Evolutionary conservation across 345 rosid species (phyloP).

Genomic region (Salix brachista): DNA sequence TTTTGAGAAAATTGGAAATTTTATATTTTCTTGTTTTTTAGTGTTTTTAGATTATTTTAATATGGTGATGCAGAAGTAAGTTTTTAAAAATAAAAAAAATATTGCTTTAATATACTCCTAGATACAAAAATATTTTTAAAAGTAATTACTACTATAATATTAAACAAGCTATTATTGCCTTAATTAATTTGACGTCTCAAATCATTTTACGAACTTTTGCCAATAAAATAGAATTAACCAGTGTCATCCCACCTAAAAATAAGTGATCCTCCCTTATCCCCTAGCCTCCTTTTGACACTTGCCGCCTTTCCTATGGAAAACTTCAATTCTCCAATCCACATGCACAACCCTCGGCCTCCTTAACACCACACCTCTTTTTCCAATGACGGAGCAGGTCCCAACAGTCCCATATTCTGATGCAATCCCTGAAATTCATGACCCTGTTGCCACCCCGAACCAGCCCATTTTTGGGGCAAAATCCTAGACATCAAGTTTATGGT

Average conservation of each 20-base stretch:
- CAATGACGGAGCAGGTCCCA: constrained; percentile 45
- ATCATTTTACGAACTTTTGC: no score
- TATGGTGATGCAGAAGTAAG: no score
- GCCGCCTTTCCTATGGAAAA: constrained; percentile 12
- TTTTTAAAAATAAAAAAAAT: no score
- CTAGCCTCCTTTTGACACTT: neutral
- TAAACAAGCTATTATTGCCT: no score
- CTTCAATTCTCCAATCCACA: neutral
- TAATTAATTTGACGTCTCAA: no score
- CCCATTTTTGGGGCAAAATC: constrained; percentile 33
- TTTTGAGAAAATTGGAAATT: no score
- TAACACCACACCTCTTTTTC: constrained; percentile 24
- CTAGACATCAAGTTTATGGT: constrained; percentile 58
- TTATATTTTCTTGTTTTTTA: no score
- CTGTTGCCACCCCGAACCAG: neutral
- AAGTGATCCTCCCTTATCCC: neutral
- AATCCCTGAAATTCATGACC: constrained; percentile 1
- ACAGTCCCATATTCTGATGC: neutral
- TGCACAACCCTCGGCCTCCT: constrained; percentile 3
- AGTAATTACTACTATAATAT: no score
- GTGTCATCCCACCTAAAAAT: neutral
- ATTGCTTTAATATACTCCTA: no score
- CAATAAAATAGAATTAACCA: neutral
- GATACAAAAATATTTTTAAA: no score
- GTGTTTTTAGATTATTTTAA: no score